Conservation (phyloP, 768 basidiomycete species). For the Arthromyces matolae region DNA sequence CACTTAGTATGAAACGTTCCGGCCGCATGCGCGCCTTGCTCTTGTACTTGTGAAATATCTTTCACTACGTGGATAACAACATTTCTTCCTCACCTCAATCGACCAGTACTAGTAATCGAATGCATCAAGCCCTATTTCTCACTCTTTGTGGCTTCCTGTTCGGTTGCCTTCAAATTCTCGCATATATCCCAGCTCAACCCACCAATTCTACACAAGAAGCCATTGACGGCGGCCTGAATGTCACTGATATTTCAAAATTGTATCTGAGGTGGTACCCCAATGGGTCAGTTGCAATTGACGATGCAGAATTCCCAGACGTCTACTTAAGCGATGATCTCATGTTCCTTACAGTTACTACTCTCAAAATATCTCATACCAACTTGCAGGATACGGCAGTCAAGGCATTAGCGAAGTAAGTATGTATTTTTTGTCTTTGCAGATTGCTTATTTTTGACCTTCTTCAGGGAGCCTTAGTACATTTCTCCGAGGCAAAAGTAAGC, state of each 20-base stretch:
- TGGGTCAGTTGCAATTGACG: too few relatives aligned
- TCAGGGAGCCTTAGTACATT: constrained; percentile 82
- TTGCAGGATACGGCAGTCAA: constrained; percentile 44
- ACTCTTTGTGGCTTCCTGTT: constrained; percentile 18
- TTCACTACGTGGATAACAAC: too few relatives aligned
- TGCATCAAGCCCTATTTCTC: constrained; percentile 1
- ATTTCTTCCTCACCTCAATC: too few relatives aligned
- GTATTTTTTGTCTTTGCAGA: background rate
- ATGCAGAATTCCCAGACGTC: too few relatives aligned
- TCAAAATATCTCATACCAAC: constrained; percentile 57
- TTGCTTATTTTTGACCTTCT: background rate
- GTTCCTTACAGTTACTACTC: constrained; percentile 40
- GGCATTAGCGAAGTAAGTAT: constrained; percentile 59
- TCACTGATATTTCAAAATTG: constrained; percentile 56
- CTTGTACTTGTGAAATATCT: too few relatives aligned
- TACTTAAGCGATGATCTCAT: too few relatives aligned
- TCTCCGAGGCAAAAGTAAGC: constrained; percentile 57
- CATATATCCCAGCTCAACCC: constrained; percentile 70
- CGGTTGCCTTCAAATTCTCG: constrained; percentile 18
- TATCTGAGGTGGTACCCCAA: constrained; percentile 58
- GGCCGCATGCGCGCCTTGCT: constrained; percentile 13
- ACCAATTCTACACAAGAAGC: constrained; percentile 58
- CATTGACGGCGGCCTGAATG: constrained; percentile 42
- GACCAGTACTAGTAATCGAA: background rate
- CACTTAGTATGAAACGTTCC: constrained; percentile 11